Evolutionary conservation across 2,329 filamentous ascomycete genomes (phyloP), one percentile per base, ranked within the genome.

Genomic region (Fusarium succisae): DNA sequence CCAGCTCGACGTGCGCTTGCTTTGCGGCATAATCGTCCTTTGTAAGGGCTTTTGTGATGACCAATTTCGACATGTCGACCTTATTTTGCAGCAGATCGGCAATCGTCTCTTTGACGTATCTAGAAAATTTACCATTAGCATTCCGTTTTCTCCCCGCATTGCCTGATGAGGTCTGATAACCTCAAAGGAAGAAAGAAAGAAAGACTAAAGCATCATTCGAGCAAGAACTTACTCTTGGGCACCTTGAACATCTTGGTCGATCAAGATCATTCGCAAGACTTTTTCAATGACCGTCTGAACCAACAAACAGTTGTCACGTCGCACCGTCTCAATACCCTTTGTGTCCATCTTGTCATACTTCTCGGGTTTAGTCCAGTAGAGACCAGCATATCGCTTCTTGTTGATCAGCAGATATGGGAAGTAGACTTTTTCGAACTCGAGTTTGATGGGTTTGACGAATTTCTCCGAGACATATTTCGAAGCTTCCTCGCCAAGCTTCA

Each of bases 311-410:
- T 99, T 99, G 82, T 99, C 96, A 88, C 96, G 89, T 76, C 96
- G 92, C 53, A 99, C 97, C 8, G 96, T 99, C 84, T 99, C 96
- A 76, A 99, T 98, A 87, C 96, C 96, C 83, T 99, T 99, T 69
- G 94, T 98, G 83, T 99, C 96, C 97, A 99, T 99, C 87, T 98
- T 99, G 88, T 99, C 97, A 82, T 93, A 96, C 83, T 98, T 98
- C 47, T 96, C 90, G 1, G 96, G 91, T 75, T 93, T 96, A 10
- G 96, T 99, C 95, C 95, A 99, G 85, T 94, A 98, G 38, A 99
- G 84, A n/a, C 96, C 96, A 14, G 96, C 96, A 79, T 99, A 99
- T 73, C 96, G 93, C 87, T 99, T 99, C 87, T 99, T 99, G 91
- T 99, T 99, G 91, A 99, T 99, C 58, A 99, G 88, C 39, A 99